phyloP scores from a whole-genome alignment of 768 basidiomycete genomes.

The Mycena filopes region DNA sequence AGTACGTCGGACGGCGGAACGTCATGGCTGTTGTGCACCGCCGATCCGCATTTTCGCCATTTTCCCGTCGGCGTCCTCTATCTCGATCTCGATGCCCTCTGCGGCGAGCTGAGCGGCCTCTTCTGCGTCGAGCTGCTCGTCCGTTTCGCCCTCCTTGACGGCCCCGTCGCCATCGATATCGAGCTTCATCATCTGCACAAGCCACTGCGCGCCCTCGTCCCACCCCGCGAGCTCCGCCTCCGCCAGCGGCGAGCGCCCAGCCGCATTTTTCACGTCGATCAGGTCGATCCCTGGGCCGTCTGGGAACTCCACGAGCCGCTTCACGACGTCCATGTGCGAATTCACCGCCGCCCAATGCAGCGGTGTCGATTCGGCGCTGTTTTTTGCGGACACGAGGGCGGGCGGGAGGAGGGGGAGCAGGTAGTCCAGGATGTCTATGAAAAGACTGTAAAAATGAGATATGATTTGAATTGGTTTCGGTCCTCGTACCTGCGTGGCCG shows the following conservation, averaged over 20 bases:
- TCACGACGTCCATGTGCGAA: conserved; percentile 70
- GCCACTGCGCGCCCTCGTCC: conserved; percentile 87
- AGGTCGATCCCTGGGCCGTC: conserved; percentile 70
- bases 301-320: conserved; percentile 67
- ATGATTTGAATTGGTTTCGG: conserved; percentile 30
- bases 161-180: conserved; percentile 56
- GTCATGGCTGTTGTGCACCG: conserved; percentile 33
- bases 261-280: conserved; percentile 81
- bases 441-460: conserved; percentile 58
- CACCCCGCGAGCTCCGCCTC: conserved; percentile 85
- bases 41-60: conserved; percentile 72
- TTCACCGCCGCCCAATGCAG: conserved; percentile 95
- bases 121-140: conserved; percentile 44
- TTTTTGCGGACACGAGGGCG: conserved; percentile 68
- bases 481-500: conserved; percentile 78
- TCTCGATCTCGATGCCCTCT: conserved; percentile 70
- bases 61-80: conserved; percentile 76
- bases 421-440: conserved; percentile 78
- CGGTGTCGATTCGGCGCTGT: conserved; percentile 81
- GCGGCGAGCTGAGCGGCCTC: conserved; percentile 42
- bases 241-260: conserved; percentile 79
- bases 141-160: conserved; percentile 47
- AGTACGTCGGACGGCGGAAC: not conserved
- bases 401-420: conserved; percentile 72
- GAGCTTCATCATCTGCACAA: conserved; percentile 84